Base-by-base conservation (phyloP, 192 early-diverging fungal species). In the Rhizophagus clarus region DNA sequence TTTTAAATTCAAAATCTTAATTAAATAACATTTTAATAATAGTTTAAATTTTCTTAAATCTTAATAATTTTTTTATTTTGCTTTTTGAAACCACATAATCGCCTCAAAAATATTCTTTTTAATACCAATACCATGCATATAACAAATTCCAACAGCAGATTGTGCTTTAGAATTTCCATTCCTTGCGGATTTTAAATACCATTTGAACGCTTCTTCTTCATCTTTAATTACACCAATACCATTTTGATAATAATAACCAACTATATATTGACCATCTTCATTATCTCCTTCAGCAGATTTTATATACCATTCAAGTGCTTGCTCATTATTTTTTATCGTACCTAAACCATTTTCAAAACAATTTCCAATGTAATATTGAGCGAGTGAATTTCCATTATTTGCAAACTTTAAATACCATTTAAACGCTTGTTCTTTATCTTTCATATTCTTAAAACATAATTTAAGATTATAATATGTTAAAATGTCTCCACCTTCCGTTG, bases 281-380 rank as follows among this genome's bases (percentile, higher is more conserved):
- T 56, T 56, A 20, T 4, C 51, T 22, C 51, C 51, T 56, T 56
- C 94, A 89, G 47, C 87, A 82, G 6, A 94, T 56, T 56, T 56
- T 56, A 56, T 22, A 56, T 56, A 56, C 51, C 51, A 56, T 56
- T 56, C 17, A 56, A 56, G 83, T 7, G 95, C 92, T 78, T 89
- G 85, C 61, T 85, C 79, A n/a, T 80, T 68, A 76, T 90, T 83
- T 81, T 86, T 87, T 56, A 87, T 81, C 0, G 88, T 79, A 15
- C 95, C 95, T 7, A 93, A 80, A 10, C 94, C 95, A 84, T 95
- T 93, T 77, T 96, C 95, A 72, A 93, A 95, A 37, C 94, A 86
- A 77, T 91, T 91, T 2, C 94, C 95, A 32, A 96, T 86, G 4
- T 92, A 94, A 77, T 95, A 95, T 75, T 95, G 92, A 29, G 93